Evolutionary conservation across 441 rosid species (phyloP), one percentile per base, ranked within the genome.

Genomic region (Jatropha podagrica): DNA sequence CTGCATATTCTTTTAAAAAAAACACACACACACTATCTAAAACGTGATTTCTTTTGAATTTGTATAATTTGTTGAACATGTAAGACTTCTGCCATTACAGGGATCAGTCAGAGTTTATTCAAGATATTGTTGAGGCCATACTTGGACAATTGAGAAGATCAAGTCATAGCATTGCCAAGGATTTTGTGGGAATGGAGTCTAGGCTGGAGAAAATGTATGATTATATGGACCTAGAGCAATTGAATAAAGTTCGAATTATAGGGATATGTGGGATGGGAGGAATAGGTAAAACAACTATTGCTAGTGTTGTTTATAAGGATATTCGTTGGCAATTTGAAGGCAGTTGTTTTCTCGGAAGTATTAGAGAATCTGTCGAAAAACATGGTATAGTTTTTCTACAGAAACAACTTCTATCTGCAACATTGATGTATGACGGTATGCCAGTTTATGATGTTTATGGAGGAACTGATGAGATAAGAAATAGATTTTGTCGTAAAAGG

Each of bases 401-500:
- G 41, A 18, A 32, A 18, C 56, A 62, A 44, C 49, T 76, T 59
- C 26, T 76, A 23, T 64, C 73, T 54, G 65, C 37, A 64, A 44
- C 42, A 23, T 40, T 52, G 0, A 40, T 23, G 70, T 51, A 49
- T 7, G 48, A 26, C 37, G 23, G 32, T 4, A 40, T 52, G 3
- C 15, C 0, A 2, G 15, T 70, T 0, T 38, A 60, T 60, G 62
- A 55, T 38, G 7, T n/a, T 52, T 26, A 55, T 55, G 10, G n/a
- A 17, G 79, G 74, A 49, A 37, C 20, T 8, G 15, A 23, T 60
- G 68, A 46, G 68, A 76, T 69, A 3, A 76, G 32, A 55, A 38
- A 32, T 15, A 60, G 74, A 15, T 20, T 68, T 3, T 5, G 68
- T 18, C 51, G 18, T 7, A 71, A 27, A 56, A 77, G 4, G 66